phyloP scores from a whole-genome alignment of 2,329 filamentous ascomycete genomes.

The Anthostomella pinea region DNA sequence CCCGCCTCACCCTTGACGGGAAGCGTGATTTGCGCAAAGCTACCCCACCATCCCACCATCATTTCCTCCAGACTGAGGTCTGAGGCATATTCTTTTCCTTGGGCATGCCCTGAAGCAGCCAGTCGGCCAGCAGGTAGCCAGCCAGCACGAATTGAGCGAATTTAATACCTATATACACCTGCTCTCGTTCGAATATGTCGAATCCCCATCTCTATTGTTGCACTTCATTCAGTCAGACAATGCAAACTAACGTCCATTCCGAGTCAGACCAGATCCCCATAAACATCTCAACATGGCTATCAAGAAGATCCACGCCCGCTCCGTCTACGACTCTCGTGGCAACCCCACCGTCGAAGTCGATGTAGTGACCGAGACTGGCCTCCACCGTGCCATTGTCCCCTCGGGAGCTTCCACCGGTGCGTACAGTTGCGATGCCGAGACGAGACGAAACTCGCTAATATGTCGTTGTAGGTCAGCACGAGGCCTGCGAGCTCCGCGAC shows the following conservation, averaged over 20 bases:
- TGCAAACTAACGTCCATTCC: slow-evolving; percentile 7
- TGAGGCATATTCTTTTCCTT: slow-evolving; percentile 19
- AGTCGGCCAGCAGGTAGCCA: slow-evolving; percentile 7
- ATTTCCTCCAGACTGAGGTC: slow-evolving; percentile 10
- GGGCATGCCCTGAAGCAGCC: slow-evolving; percentile 9
- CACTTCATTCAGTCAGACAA: slow-evolving; percentile 5
- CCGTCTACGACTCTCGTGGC: slow-evolving; percentile 96
- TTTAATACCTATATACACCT: too few species aligned
- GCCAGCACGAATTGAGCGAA: too few species aligned
- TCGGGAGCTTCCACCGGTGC: slow-evolving; percentile 92
- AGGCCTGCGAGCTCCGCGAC: slow-evolving; percentile 88
- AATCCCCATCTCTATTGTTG: neutral
- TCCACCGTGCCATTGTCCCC: slow-evolving; percentile 96
- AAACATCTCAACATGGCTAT: slow-evolving; percentile 70
- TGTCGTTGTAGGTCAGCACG: slow-evolving; percentile 67
- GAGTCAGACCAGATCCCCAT: neutral
- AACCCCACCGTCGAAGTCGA: slow-evolving; percentile 99
- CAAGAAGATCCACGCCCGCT: slow-evolving; percentile 86
- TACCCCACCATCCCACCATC: slow-evolving; percentile 21
- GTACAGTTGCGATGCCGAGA: slow-evolving; percentile 34
- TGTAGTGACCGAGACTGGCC: slow-evolving; percentile 90
- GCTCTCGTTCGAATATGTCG: too few species aligned
- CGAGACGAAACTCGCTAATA: slow-evolving; percentile 17
- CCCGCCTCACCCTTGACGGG: neutral
- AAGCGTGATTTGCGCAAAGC: too few species aligned